Percentiles rank a stretch among this genome's conserved stretches.
phyloP scores from a whole-genome alignment of 2,329 filamentous ascomycete genomes.

The Cryphonectria carpinicola region DNA sequence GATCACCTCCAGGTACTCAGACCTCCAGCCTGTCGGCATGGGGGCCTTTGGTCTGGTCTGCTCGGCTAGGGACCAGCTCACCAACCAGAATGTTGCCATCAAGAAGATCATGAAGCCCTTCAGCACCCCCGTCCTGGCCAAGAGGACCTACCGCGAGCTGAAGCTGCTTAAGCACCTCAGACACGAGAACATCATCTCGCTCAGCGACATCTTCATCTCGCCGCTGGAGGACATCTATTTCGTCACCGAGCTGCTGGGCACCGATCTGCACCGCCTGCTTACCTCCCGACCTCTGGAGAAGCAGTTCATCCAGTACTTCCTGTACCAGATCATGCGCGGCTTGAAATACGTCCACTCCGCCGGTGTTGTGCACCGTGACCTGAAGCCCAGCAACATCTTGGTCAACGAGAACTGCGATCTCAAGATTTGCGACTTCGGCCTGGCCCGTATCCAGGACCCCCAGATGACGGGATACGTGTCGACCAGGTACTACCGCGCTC shows the following conservation, averaged over 20 bases:
- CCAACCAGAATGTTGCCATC: conserved; percentile 92
- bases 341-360: conserved; percentile 99
- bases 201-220: conserved; percentile 99
- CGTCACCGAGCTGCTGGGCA: conserved; percentile 95
- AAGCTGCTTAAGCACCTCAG: conserved; percentile 96
- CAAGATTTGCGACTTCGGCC: conserved; percentile 98
- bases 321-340: conserved; percentile 97
- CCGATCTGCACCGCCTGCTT: conserved; percentile 91
- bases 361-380: conserved; percentile 93
- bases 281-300: conserved; percentile 96
- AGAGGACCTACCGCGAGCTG: conserved; percentile 95
- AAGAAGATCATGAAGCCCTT: conserved; percentile 99
- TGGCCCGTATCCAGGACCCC: conserved; percentile 96
- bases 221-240: conserved; percentile 99
- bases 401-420: conserved; percentile 99
- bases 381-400: conserved; percentile 98
- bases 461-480: conserved; percentile 99
- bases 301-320: conserved; percentile 99
- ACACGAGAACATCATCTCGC: conserved; percentile 94
- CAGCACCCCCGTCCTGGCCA: conserved; percentile 97
- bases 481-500: conserved; percentile 96
- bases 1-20: conserved; percentile 98
- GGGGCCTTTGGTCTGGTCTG: conserved; percentile 98
- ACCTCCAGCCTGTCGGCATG: conserved; percentile 98
- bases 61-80: conserved; percentile 97